These are phyloP conservation scores for Coniferiporia sulphurascens DNA, from an alignment of 1,284 basidiomycete genomes.

Conservation along the genomic window DNA sequence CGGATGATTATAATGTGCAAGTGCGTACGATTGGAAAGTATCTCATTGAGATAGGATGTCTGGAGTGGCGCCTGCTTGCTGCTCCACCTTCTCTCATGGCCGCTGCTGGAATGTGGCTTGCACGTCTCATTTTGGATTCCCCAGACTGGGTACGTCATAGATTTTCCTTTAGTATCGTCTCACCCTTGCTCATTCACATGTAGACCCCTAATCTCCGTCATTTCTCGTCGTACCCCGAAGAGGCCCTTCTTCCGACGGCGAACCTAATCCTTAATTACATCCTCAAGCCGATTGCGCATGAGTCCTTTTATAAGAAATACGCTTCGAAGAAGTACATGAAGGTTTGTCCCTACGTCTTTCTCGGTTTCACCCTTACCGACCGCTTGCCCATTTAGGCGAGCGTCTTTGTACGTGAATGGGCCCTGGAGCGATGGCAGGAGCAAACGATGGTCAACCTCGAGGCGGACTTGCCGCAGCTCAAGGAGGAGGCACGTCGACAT, in stretches of 20 bases:
- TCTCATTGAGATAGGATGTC: slow-evolving; percentile 83
- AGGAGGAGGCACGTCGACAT: slow-evolving; percentile 27
- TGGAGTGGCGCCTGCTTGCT: slow-evolving; percentile 83
- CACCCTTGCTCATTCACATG: slow-evolving; percentile 1
- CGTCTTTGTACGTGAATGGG: slow-evolving; percentile 59
- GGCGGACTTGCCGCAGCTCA: slow-evolving; percentile 49
- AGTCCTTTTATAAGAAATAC: slow-evolving; percentile 81
- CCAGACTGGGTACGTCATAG: slow-evolving; percentile 74
- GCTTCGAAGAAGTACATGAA: slow-evolving; percentile 84
- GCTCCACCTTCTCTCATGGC: slow-evolving; percentile 84
- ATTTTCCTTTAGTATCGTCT: not conserved
- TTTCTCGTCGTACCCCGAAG: slow-evolving; percentile 88
- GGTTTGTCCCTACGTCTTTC: slow-evolving; percentile 36
- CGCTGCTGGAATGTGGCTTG: slow-evolving; percentile 90
- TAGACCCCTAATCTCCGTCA: slow-evolving; percentile 87
- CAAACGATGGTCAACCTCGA: slow-evolving; percentile 45
- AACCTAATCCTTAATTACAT: slow-evolving; percentile 94
- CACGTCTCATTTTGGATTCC: slow-evolving; percentile 76
- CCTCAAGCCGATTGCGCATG: slow-evolving; percentile 67
- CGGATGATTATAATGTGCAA: slow-evolving; percentile 92
- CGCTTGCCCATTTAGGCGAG: slow-evolving; percentile 40
- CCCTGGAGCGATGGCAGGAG: slow-evolving; percentile 55
- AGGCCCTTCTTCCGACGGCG: slow-evolving; percentile 79
- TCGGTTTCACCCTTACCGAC: not conserved
- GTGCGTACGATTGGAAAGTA: slow-evolving; percentile 91